Conservation (phyloP, 202 grass and related monocot genomes). For the Miscanthus sacchariflorus region DNA sequence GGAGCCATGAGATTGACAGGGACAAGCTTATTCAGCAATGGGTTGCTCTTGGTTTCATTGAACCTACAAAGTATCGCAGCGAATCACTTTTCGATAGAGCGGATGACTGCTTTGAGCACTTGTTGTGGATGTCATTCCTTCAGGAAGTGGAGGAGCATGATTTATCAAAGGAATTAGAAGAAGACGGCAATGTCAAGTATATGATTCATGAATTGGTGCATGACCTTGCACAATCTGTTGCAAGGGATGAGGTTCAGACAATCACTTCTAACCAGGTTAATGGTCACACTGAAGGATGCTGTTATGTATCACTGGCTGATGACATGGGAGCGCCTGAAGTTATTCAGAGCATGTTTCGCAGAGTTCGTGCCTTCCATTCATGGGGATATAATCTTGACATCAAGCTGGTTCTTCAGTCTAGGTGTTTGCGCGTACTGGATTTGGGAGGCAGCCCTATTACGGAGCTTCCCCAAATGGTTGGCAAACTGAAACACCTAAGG, state of each 20-base stretch:
- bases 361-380: slow-evolving; percentile 61
- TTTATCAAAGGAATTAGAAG: slow-evolving; percentile 42
- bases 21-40: slow-evolving; percentile 66
- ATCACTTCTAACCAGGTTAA: slow-evolving; percentile 41
- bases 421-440: slow-evolving; percentile 56
- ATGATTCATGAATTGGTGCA: slow-evolving; percentile 69
- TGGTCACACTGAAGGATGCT: slow-evolving; percentile 35
- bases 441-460: slow-evolving; percentile 53
- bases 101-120: slow-evolving; percentile 55
- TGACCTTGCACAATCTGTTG: slow-evolving; percentile 67
- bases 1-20: slow-evolving; percentile 57
- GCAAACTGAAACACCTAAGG: slow-evolving; percentile 58
- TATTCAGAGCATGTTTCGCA: slow-evolving; percentile 16
- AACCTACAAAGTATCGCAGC: slow-evolving; percentile 30
- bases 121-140: slow-evolving; percentile 74
- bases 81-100: slow-evolving; percentile 46
- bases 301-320: slow-evolving; percentile 44
- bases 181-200: slow-evolving; percentile 48
- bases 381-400: slow-evolving; percentile 38
- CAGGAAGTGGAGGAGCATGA: slow-evolving; percentile 58
- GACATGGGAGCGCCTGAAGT: slow-evolving; percentile 17
- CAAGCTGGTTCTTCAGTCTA: slow-evolving; percentile 26
- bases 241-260: slow-evolving; percentile 55
- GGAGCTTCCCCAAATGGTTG: slow-evolving; percentile 45
- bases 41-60: slow-evolving; percentile 65